A percentile compares a stretch with the other conserved stretches of the same genome.
These are phyloP conservation scores for Podaxis rugospora DNA, from an alignment of 768 basidiomycete species.

Conservation along the genomic window DNA sequence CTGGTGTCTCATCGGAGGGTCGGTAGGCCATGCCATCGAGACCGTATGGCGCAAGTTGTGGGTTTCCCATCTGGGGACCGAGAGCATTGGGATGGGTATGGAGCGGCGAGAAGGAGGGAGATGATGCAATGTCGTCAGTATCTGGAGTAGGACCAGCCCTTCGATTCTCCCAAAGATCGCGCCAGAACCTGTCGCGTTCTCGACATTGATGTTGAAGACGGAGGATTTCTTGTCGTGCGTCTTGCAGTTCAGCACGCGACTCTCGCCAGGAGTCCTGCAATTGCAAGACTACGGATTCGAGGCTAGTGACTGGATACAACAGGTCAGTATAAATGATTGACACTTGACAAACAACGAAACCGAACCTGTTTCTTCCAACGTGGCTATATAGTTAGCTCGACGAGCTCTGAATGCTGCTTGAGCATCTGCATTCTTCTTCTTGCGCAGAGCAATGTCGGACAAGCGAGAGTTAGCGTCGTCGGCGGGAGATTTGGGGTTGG, in stretches of 20 bases:
- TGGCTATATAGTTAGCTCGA: slow-evolving; percentile 83
- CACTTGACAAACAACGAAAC: slow-evolving; percentile 11
- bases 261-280: slow-evolving; percentile 80
- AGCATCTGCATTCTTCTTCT: slow-evolving; percentile 89
- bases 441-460: slow-evolving; percentile 68
- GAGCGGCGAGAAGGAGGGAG: slow-evolving; percentile 33
- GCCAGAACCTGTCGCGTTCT: slow-evolving; percentile 75
- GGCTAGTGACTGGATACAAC: slow-evolving; percentile 56
- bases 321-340: slow-evolving; percentile 13
- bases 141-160: slow-evolving; percentile 52
- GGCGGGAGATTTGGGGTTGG: slow-evolving; percentile 27
- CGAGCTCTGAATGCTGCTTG: slow-evolving; percentile 82
- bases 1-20: slow-evolving; percentile 38
- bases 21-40: slow-evolving; percentile 42
- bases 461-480: slow-evolving; percentile 38
- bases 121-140: slow-evolving; percentile 47
- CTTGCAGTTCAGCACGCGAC: slow-evolving; percentile 54
- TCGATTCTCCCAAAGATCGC: slow-evolving; percentile 60
- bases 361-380: slow-evolving; percentile 76
- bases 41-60: slow-evolving; percentile 31
- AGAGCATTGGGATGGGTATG: slow-evolving; percentile 27
- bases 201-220: slow-evolving; percentile 60
- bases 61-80: slow-evolving; percentile 28
- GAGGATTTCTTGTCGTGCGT: slow-evolving; percentile 60
- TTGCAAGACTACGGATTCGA: slow-evolving; percentile 81